Percentiles rank a stretch among this genome's conserved stretches.
Conservation (phyloP, 768 basidiomycete genomes). For the Daedaleopsis sinensis region DNA sequence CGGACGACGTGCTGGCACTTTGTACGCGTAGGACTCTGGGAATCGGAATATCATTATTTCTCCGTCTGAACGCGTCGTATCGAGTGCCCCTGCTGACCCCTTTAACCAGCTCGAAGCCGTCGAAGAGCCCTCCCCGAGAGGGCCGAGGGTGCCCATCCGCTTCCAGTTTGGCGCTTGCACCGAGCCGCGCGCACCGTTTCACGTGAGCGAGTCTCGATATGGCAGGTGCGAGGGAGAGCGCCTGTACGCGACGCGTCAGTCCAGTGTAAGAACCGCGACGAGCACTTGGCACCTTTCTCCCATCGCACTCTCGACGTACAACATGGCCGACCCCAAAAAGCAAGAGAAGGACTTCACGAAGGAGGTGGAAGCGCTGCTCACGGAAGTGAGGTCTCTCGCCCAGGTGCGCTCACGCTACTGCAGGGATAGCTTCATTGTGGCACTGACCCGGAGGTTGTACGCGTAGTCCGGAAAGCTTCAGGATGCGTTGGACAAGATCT, state of each 20-base stretch:
- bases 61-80: slow-evolving; percentile 3
- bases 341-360: slow-evolving; percentile 86
- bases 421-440: slow-evolving; percentile 5
- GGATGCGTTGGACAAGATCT: slow-evolving; percentile 88
- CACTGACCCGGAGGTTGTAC: slow-evolving; percentile 15
- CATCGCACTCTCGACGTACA: slow-evolving; percentile 41
- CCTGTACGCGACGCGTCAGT: slow-evolving; percentile 40
- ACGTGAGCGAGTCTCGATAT: slow-evolving; percentile 23
- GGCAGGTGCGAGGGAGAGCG: slow-evolving; percentile 22
- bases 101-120: background rate
- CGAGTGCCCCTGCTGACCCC: background rate
- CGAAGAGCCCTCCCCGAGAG: background rate
- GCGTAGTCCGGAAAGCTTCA: slow-evolving; percentile 77
- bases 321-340: slow-evolving; percentile 81
- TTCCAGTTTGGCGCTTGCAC: slow-evolving; percentile 17
- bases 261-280: slow-evolving; percentile 21
- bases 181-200: background rate
- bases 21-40: slow-evolving; percentile 40
- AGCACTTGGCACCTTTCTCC: slow-evolving; percentile 16
- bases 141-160: background rate
- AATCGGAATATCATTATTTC: slow-evolving; percentile 28
- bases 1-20: slow-evolving; percentile 49
- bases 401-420: slow-evolving; percentile 53
- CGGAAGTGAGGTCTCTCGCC: slow-evolving; percentile 66
- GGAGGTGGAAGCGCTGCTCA: slow-evolving; percentile 78